phyloP scores from a whole-genome alignment of 2,329 filamentous ascomycete species.

The Lachnellula cervina region DNA sequence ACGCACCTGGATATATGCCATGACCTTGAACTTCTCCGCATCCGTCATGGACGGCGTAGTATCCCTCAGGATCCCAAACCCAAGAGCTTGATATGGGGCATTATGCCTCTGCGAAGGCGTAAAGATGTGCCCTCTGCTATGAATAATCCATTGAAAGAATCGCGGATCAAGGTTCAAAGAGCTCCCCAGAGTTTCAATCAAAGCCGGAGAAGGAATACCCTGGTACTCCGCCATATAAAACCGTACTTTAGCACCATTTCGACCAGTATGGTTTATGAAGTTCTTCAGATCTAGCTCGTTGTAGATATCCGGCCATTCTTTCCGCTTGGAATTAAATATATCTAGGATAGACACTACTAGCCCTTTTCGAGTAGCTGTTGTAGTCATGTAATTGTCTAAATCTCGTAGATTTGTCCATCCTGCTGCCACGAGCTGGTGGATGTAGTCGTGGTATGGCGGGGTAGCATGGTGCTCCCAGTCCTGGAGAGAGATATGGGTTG shows the following conservation, averaged over 20 bases:
- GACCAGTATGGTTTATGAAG: slow-evolving; percentile 7
- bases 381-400: slow-evolving; percentile 23
- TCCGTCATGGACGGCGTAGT: slow-evolving; percentile 17
- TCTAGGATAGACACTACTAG: slow-evolving; percentile 25
- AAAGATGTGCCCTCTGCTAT: slow-evolving; percentile 18
- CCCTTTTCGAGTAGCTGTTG: slow-evolving; percentile 6
- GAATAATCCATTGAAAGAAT: slow-evolving; percentile 19
- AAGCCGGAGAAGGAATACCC: slow-evolving; percentile 2
- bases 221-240: slow-evolving; percentile 17
- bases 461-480: slow-evolving; percentile 7
- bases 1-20: slow-evolving; percentile 20
- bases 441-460: slow-evolving; percentile 24
- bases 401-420: slow-evolving; percentile 27
- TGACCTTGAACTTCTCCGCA: slow-evolving; percentile 25
- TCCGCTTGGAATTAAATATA: slow-evolving; percentile 15
- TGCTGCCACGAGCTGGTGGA: slow-evolving; percentile 22
- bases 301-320: slow-evolving; percentile 15
- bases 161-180: slow-evolving; percentile 13
- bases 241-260: slow-evolving; percentile 6
- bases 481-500: slow-evolving; percentile 3
- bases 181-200: slow-evolving; percentile 19
- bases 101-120: slow-evolving; percentile 20
- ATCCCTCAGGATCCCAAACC: slow-evolving; percentile 22
- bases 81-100: slow-evolving; percentile 20
- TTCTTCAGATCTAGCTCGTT: slow-evolving; percentile 8